Evolutionary conservation across 441 rosid genomes (phyloP), one percentile per base, ranked within the genome.

Genomic region (Adansonia rubrostipa): DNA sequence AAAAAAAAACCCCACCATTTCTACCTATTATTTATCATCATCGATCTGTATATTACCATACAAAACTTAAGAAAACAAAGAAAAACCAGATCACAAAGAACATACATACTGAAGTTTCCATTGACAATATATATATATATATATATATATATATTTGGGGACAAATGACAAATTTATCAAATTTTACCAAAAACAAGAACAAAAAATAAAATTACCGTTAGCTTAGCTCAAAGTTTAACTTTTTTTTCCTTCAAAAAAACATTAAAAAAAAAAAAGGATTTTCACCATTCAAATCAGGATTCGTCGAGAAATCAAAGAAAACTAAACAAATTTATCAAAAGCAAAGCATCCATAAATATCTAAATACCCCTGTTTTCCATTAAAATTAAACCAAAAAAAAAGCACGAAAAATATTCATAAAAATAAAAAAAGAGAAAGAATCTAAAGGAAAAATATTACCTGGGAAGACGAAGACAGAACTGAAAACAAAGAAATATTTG

Each of bases 401-500:
- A 4, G 9, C 20, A n/a, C n/a, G n/a, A n/a, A n/a, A n/a, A n/a
- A n/a, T 17, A 44, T 28, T 50, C 44, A 40, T 4, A 20, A 70
- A 24, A 47, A 22, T 3, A 22, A 20, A 60, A 28, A 33, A 2
- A 62, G 36, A 67, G 15, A 56, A 28, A 28, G 33, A 28, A 40
- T 40, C 44, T 40, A 40, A 5, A 40, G 44, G 6, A 3, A 36
- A 10, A 45, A 69, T 14, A 17, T 69, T 20, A 85, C 83, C 88
- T 85, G 84, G 69, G 73, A 83, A 54, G 61, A 75, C 36, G 79
- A 72, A 57, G 65, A 80, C 75, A 28, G 8, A 28, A 28, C 33
- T 28, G 33, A 28, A 28, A 28, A 28, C 33, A 28, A 28, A 28
- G 33, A 28, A 28, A 28, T 28, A 28, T 28, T 28, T 28, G 33